Evolutionary conservation across 306 rosid species (phyloP), one percentile per base, ranked within the genome.

Genomic region (Trifolium fragiferum): DNA sequence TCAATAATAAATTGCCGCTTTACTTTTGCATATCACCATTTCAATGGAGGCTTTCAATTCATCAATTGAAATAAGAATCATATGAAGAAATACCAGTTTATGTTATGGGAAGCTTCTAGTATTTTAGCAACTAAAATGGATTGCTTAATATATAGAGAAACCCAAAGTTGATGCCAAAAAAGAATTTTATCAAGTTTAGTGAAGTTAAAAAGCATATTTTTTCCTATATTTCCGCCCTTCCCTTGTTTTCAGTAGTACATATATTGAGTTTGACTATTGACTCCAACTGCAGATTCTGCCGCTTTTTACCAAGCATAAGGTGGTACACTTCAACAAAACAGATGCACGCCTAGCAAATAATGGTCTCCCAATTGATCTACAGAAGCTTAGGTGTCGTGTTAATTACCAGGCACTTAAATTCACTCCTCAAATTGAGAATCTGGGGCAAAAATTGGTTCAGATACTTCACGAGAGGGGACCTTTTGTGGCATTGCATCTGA

Each of bases 271-370:
- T 70, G 70, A 76, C 81, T 63, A 65, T 86, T 21, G 75, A 75
- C 49, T 55, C 33, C 63, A 16, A 35, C 16, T 87, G 91, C 97
- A 94, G 99, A 86, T 94, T 87, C 84, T 94, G 53, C 97, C 97
- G 46, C 95, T 86, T 70, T 82, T 88, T 84, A 68, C 74, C 76
- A 89, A 89, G 86, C 87, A 92, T 68, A 90, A 76, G 80, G 95
- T 94, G 80, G 77, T 94, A 60, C 97, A 88, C 82, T 94, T 94
- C 78, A 94, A 92, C 66, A 94, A 89, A 88, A 94, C 99, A 79
- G 99, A 94, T 83, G 61, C 99, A 57, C 97, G 99, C 40, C 81
- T 94, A 70, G 92, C 97, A 74, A 94, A 94, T 78, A 94, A 92
- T 60, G 90, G 90, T 76, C 83, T 92, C 69, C 87, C 97, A 72